Base-by-base conservation (phyloP, 345 rosid species). In the Streptanthus diversifolius region DNA sequence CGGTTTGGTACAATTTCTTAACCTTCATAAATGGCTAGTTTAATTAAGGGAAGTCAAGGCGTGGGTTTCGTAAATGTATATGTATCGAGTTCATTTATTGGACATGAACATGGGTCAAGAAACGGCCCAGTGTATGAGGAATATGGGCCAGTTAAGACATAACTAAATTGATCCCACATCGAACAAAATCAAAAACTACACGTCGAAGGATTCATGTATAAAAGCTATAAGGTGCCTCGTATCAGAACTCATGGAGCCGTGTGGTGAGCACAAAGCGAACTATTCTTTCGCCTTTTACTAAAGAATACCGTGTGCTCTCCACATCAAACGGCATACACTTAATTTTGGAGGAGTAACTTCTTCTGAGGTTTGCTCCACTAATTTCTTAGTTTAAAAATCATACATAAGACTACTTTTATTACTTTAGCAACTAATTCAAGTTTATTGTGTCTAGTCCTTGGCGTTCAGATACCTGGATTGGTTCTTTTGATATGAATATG, bases 281-380 rank as follows among this genome's bases (percentile, higher is more conserved):
- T 68, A 75, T 75, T 74, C 62, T 75, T 68, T 75, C 79, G 65
- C 74, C 70, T 68, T 75, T 75, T 75, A 68, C 79, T 75, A 75
- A 75, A 75, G 70, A 75, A 61, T 68, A 75, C 64, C 57, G 45
- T 41, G 45, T 14, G 45, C 7, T 41, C 45, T 14, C 45, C 45
- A 41, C 45, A 5, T 44, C 5, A 14, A 43, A 47, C 25, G 25
- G 24, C 52, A 47, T 47, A 47, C 12, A 9, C 52, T 8, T 47
- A 47, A 18, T 47, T 47, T 47, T 18, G 52, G 52, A 17, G 49
- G 49, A 47, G 52, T 47, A 47, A 18, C 25, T 47, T 47, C 6
- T 18, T 45, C 0, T 3, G 52, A 18, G 8, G 25, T 47, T 47
- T 8, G 25, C 52, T 47, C 52, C 25, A 47, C 4, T 47, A 47